Conservation (phyloP, 2,329 filamentous ascomycete genomes). For the Ascochyta lentis region DNA sequence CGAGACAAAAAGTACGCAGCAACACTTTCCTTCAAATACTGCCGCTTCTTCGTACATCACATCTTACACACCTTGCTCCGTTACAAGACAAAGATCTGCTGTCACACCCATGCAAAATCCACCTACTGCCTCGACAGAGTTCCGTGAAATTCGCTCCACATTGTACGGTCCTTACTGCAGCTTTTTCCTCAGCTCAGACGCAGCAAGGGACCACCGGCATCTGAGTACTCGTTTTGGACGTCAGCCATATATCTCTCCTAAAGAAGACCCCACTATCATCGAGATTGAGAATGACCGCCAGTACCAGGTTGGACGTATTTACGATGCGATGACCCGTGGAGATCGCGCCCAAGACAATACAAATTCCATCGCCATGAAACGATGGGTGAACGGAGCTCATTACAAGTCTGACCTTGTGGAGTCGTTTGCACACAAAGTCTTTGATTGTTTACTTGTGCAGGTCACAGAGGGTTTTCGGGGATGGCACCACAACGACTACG, state of each 20-base stretch:
- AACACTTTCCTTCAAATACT: not conserved
- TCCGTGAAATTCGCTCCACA: constrained; percentile 5
- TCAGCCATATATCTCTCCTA: constrained; percentile 33
- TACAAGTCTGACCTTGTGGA: constrained; percentile 41
- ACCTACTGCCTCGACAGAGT: constrained; percentile 1
- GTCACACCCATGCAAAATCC: constrained; percentile 11
- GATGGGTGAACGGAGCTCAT: constrained; percentile 42
- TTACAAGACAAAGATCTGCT: constrained; percentile 1
- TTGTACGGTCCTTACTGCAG: constrained; percentile 31
- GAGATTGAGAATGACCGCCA: constrained; percentile 27
- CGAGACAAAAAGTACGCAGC: constrained; percentile 1
- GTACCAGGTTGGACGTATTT: constrained; percentile 38
- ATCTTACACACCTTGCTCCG: constrained; percentile 12
- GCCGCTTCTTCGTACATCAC: constrained; percentile 16
- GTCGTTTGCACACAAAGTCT: constrained; percentile 43
- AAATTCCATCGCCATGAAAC: constrained; percentile 41
- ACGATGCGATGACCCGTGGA: constrained; percentile 41
- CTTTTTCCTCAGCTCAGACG: constrained; percentile 26
- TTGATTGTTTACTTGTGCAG: constrained; percentile 41
- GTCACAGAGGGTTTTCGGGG: constrained; percentile 42
- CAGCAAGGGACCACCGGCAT: constrained; percentile 36
- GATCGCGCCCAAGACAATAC: constrained; percentile 41
- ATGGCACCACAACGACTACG: constrained; percentile 47
- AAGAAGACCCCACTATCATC: constrained; percentile 31
- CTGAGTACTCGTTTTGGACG: constrained; percentile 34